Conservation (phyloP, 1,284 basidiomycete genomes). For the Marasmius sp. region DNA sequence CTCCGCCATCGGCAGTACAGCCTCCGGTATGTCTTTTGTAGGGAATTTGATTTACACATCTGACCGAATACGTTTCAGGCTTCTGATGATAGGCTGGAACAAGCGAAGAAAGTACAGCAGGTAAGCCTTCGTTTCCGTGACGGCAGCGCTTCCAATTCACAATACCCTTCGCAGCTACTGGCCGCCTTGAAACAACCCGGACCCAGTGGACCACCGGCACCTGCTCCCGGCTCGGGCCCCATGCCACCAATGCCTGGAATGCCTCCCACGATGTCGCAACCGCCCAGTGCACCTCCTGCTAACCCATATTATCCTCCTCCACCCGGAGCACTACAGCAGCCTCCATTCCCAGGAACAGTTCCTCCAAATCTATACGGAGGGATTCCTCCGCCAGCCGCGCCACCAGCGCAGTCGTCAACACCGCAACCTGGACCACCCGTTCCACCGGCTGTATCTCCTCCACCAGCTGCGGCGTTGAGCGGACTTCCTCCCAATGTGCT, state of each 20-base stretch:
- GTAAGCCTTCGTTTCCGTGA: constrained; percentile 28
- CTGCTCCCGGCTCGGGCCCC: constrained; percentile 34
- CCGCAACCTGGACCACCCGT: constrained; percentile 14
- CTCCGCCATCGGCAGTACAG: constrained; percentile 20
- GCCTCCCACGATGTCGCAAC: constrained; percentile 34
- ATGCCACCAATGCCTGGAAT: constrained; percentile 31
- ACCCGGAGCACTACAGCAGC: constrained; percentile 23
- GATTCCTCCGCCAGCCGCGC: constrained; percentile 35
- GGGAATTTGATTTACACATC: background rate
- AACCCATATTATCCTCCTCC: constrained; percentile 45
- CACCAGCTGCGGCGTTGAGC: constrained; percentile 34
- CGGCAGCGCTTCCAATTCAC: constrained; percentile 5
- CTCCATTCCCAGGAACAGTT: constrained; percentile 32
- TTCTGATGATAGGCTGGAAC: constrained; percentile 73
- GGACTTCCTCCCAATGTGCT: constrained; percentile 63
- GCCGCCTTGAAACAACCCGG: constrained; percentile 76
- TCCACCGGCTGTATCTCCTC: constrained; percentile 19
- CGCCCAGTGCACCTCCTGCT: constrained; percentile 31
- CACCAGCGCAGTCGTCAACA: constrained; percentile 20
- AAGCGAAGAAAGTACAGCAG: constrained; percentile 81
- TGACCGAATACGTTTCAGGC: constrained; percentile 25
- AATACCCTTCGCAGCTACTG: constrained; percentile 44
- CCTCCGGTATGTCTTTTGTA: background rate
- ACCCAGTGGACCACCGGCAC: constrained; percentile 29
- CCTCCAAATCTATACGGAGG: constrained; percentile 37